Conservation (phyloP, 108 stramenopile species). For the Chaetoceros tenuissimus region DNA sequence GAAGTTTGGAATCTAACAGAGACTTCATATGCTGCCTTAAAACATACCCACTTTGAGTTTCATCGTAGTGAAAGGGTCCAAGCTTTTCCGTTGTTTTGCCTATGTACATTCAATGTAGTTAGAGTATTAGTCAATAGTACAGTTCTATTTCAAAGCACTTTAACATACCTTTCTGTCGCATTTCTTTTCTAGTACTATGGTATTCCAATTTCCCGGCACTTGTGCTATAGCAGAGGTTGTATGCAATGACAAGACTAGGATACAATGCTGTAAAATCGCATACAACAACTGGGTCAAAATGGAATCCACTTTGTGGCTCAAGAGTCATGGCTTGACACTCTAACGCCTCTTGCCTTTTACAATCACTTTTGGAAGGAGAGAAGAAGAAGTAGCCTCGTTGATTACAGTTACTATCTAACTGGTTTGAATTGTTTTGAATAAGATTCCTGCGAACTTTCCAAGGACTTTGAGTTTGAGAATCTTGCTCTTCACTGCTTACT, state of each 20-base stretch:
- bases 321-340: conserved; percentile 83
- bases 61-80: conserved; percentile 67
- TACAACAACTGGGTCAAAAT: conserved; percentile 90
- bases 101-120: background rate
- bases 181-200: conserved; percentile 72
- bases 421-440: background rate
- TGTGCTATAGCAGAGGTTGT: conserved; percentile 95
- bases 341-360: conserved; percentile 78
- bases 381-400: conserved; percentile 69
- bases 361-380: conserved; percentile 68
- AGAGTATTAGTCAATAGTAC: background rate
- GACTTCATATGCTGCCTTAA: conserved; percentile 71
- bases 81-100: conserved; percentile 37
- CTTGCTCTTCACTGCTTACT: conserved; percentile 23
- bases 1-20: conserved; percentile 6
- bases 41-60: conserved; percentile 58
- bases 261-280: conserved; percentile 97
- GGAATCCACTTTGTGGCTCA: conserved; percentile 87
- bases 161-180: conserved; percentile 29
- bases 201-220: conserved; percentile 81
- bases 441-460: conserved; percentile 54
- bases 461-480: conserved; percentile 73
- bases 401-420: background rate
- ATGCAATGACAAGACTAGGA: conserved; percentile 95
- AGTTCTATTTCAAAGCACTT: background rate